These are phyloP conservation scores for Xylaria hypoxylon DNA, from an alignment of 2,329 filamentous ascomycete species.

Conservation along the genomic window DNA sequence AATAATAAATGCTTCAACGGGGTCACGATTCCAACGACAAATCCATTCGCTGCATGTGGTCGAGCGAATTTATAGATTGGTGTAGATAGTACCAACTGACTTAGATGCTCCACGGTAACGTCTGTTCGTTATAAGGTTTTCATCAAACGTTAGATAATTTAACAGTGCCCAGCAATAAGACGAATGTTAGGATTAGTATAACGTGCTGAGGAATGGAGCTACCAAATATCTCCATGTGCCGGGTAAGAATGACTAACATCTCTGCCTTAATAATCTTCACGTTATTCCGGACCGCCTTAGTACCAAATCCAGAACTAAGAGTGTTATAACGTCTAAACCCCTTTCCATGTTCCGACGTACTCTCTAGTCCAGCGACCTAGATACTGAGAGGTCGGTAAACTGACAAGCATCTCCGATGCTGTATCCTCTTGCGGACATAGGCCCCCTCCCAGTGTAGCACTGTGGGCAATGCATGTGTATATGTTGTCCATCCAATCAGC, in stretches of 20 bases:
- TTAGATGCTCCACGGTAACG: no score
- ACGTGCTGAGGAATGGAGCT: background rate
- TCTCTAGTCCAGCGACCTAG: background rate
- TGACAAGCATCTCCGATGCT: background rate
- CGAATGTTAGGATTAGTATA: background rate
- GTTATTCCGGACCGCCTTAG: no score
- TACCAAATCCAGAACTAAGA: no score
- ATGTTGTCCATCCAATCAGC: background rate
- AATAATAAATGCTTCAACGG: background rate
- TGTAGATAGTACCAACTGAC: background rate
- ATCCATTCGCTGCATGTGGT: background rate
- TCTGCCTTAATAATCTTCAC: no score
- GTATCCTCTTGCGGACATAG: background rate
- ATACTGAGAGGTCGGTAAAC: background rate
- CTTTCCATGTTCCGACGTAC: background rate
- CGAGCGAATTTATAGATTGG: background rate
- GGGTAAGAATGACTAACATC: no score
- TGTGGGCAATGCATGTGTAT: background rate
- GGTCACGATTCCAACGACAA: background rate
- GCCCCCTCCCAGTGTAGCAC: background rate
- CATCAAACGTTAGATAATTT: background rate
- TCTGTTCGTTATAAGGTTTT: background rate
- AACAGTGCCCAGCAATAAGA: background rate
- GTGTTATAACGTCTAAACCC: background rate
- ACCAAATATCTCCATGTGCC: background rate